Conservation (phyloP, 2,329 filamentous ascomycete species). For the Leptographium lundbergii region DNA sequence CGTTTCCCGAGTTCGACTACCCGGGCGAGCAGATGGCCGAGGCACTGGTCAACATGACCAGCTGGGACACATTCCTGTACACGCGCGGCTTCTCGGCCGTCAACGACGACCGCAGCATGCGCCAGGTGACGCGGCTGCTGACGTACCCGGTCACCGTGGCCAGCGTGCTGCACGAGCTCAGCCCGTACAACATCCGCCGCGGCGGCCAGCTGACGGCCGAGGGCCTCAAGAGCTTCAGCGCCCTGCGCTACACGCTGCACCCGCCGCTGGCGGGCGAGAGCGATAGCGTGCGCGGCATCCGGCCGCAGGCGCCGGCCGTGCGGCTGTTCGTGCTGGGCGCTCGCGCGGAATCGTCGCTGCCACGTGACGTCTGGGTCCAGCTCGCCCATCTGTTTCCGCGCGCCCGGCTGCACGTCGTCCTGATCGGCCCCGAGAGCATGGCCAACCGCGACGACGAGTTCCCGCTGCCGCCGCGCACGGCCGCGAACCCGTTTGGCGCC, state of each 20-base stretch:
- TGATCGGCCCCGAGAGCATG: slow-evolving; percentile 96
- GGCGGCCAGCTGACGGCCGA: slow-evolving; percentile 71
- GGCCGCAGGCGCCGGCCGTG: slow-evolving; percentile 74
- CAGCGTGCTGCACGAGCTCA: slow-evolving; percentile 86
- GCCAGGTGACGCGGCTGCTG: slow-evolving; percentile 82
- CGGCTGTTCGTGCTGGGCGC: slow-evolving; percentile 89
- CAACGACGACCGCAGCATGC: slow-evolving; percentile 79
- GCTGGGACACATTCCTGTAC: slow-evolving; percentile 96
- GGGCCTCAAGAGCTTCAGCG: slow-evolving; percentile 85
- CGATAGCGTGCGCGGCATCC: slow-evolving; percentile 61
- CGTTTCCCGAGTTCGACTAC: slow-evolving; percentile 90
- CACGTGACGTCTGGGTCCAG: slow-evolving; percentile 87
- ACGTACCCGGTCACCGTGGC: slow-evolving; percentile 90
- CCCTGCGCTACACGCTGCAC: slow-evolving; percentile 85
- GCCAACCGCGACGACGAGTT: slow-evolving; percentile 86
- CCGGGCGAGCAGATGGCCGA: slow-evolving; percentile 84
- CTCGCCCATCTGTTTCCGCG: slow-evolving; percentile 91
- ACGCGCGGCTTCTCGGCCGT: slow-evolving; percentile 84
- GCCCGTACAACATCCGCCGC: slow-evolving; percentile 72
- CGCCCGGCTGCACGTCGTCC: slow-evolving; percentile 78
- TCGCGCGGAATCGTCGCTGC: slow-evolving; percentile 92
- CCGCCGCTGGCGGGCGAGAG: slow-evolving; percentile 71
- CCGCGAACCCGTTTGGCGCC: slow-evolving; percentile 84
- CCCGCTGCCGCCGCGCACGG: slow-evolving; percentile 73
- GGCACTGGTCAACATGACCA: slow-evolving; percentile 90